Evolutionary conservation across 1,284 basidiomycete species (phyloP).

Genomic region (Xerocomus minutiporus): DNA sequence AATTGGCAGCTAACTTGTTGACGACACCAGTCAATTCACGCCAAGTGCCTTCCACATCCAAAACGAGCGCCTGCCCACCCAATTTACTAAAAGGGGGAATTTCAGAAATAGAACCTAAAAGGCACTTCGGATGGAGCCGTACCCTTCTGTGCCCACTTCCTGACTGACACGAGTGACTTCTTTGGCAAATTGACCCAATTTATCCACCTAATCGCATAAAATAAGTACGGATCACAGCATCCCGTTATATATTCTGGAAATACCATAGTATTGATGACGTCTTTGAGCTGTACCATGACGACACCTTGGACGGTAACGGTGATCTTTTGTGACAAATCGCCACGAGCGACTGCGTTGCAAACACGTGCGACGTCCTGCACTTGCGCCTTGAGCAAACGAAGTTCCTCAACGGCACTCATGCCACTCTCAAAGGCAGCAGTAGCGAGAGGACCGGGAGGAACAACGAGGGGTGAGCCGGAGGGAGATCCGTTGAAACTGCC

Average conservation of each 20-base stretch:
- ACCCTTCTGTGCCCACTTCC: constrained; percentile 92
- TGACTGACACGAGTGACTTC: constrained; percentile 85
- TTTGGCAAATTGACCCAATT: constrained; percentile 75
- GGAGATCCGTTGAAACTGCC: constrained; percentile 30
- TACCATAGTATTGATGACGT: constrained; percentile 97
- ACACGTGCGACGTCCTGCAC: constrained; percentile 86
- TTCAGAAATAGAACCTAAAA: constrained; percentile 12
- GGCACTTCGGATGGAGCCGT: constrained; percentile 17
- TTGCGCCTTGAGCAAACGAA: constrained; percentile 75
- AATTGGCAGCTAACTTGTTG: constrained; percentile 89
- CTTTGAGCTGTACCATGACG: constrained; percentile 97
- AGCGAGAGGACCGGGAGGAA: constrained; percentile 54
- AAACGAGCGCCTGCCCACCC: constrained; percentile 88
- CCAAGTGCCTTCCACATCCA: constrained; percentile 95
- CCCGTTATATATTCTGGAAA: constrained; percentile 8
- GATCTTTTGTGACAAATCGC: constrained; percentile 94
- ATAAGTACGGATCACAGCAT: constrained; percentile 10
- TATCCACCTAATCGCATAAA: constrained; percentile 51
- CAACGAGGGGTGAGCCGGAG: constrained; percentile 47
- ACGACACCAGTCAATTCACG: constrained; percentile 85
- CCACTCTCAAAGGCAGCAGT: constrained; percentile 57
- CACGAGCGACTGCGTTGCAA: constrained; percentile 92
- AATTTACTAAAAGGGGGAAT: constrained; percentile 54
- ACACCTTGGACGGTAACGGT: constrained; percentile 94
- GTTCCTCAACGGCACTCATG: constrained; percentile 69